Evolutionary conservation across 1,284 basidiomycete genomes (phyloP).

Genomic region (Cerioporus squamosus): DNA sequence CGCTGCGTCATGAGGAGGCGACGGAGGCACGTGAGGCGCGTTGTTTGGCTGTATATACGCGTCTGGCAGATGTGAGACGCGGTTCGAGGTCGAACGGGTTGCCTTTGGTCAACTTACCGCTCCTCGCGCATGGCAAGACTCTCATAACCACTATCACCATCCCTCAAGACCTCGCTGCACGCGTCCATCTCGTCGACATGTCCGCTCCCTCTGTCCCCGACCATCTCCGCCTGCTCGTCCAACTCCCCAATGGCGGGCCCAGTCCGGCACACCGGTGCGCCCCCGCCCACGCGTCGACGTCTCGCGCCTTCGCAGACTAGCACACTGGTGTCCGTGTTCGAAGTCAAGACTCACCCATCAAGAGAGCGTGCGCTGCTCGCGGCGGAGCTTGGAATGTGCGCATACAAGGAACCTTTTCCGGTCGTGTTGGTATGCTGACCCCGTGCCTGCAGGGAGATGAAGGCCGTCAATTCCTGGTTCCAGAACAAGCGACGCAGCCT

Average conservation of each 20-base stretch:
- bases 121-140: constrained; percentile 12
- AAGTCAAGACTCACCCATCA: constrained; percentile 45
- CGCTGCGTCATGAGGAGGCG: constrained; percentile 5
- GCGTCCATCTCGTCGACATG: constrained; percentile 8
- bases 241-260: constrained; percentile 15
- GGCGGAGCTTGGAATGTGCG: constrained; percentile 46
- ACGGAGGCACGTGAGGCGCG: constrained; percentile 27
- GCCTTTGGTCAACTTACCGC: constrained; percentile 1
- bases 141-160: constrained; percentile 12
- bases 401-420: constrained; percentile 4
- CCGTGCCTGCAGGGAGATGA: constrained; percentile 42
- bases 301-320: constrained; percentile 43
- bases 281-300: constrained; percentile 28
- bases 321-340: constrained; percentile 44
- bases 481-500: constrained; percentile 53
- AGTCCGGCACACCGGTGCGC: constrained; percentile 2
- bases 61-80: constrained; percentile 16
- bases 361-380: constrained; percentile 48
- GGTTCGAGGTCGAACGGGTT: constrained; percentile 23
- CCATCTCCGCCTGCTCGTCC: constrained; percentile 21
- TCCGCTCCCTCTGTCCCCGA: constrained; percentile 16
- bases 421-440: neutral
- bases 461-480: constrained; percentile 55
- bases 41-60: constrained; percentile 37
- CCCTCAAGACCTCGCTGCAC: neutral